These are phyloP conservation scores for Ophiosphaerella korrae DNA, from an alignment of 2,329 filamentous ascomycete genomes.

Conservation along the genomic window DNA sequence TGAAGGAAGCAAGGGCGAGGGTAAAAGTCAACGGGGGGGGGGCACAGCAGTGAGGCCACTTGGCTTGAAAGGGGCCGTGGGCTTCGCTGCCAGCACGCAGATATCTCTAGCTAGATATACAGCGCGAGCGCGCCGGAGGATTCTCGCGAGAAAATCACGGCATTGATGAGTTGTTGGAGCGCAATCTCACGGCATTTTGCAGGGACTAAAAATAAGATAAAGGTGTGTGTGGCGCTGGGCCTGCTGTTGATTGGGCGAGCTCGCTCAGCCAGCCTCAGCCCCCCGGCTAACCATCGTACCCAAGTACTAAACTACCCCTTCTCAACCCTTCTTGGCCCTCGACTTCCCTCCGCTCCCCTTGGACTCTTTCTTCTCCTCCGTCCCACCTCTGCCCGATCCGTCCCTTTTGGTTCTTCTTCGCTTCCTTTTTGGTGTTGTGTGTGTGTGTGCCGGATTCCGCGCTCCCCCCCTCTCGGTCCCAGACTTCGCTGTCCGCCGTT, in stretches of 20 bases:
- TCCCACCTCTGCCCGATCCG: background rate
- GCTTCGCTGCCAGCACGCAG: no score
- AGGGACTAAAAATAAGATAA: background rate
- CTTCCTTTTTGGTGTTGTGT: background rate
- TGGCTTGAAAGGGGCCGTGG: no score
- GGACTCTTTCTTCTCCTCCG: background rate
- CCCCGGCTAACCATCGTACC: background rate
- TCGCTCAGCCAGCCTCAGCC: background rate
- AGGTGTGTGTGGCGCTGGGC: background rate
- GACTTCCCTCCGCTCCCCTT: no score
- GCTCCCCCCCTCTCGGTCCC: constrained; percentile 19
- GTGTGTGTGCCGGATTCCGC: background rate
- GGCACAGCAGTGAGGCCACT: no score
- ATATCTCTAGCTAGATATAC: no score
- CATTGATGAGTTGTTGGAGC: no score
- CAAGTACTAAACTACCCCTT: background rate
- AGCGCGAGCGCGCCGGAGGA: no score
- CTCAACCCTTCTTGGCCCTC: constrained; percentile 2
- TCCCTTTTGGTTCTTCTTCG: background rate
- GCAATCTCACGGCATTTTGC: no score
- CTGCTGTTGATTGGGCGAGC: background rate
- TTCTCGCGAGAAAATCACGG: no score
- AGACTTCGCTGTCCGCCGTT: constrained; percentile 13
- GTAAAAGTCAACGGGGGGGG: no score
- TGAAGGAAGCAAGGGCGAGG: no score